Evolutionary conservation across 2,329 filamentous ascomycete genomes (phyloP), one percentile per base, ranked within the genome.

Genomic region (Diaporthe vexans): DNA sequence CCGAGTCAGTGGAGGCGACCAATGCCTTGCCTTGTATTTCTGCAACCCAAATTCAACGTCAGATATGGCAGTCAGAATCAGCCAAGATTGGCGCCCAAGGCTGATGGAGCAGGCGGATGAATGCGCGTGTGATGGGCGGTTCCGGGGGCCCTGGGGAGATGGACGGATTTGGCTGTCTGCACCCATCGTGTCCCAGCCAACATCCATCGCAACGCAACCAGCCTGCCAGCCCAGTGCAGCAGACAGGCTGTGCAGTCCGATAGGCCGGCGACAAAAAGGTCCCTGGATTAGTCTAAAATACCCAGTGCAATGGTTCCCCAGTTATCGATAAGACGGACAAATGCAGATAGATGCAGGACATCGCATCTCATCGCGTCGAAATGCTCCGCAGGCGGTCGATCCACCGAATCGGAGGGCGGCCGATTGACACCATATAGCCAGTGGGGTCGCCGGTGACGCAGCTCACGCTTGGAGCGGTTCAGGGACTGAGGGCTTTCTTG

Each of bases 1-100:
- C 79, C 80, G 81, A 82, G 81, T 81, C 82, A 81, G 75, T 51
- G 46, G 37, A 58, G 51, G 73, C 43, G 52, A 71, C 75, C 75
- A 76, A 76, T 76, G 71, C 73, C 70, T 51, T 70, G 71, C 67
- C 48, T 33, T 58, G 52, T 40, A 72, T 74, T 76, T 63, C 72
- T 57, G 61, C 65, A 73, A 63, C 63, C 67, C 73, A 73, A 69
- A 58, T 59, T 67, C 33, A 73, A 70, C 72, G 72, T 69, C 63
- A 72, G 57, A 40, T 52, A 67, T 46, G 21, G 63, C 29, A 67
- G 46, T 72, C 40, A 59, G 69, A 63, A 57, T 46, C 29, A 54
- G 40, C 48, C 57, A 61, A 63, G 69, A 72, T 51, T 61, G 56
- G 54, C 33, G 33, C 26, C 58, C 48, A 37, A 61, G 43, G 58